Conservation (phyloP, 2,329 filamentous ascomycete species). For the Fonsecaea erecta region DNA sequence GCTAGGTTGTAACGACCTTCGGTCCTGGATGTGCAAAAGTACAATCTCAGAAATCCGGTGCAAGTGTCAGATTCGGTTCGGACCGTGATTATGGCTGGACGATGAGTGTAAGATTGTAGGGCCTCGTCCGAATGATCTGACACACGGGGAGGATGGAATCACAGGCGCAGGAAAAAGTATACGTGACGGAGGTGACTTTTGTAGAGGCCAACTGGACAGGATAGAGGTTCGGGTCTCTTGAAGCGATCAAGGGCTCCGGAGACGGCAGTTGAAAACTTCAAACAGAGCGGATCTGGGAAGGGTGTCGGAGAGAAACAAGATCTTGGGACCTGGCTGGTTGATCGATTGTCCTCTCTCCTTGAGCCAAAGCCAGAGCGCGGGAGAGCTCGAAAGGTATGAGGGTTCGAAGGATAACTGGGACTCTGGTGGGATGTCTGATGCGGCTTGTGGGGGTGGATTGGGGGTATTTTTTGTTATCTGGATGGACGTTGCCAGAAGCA, state of each 20-base stretch:
- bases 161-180: neutral
- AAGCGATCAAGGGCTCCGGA: neutral
- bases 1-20: neutral
- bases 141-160: neutral
- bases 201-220: neutral
- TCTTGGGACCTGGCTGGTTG: neutral
- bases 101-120: neutral
- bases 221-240: neutral
- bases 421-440: conserved; percentile 13
- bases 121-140: neutral
- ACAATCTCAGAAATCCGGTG: neutral
- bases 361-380: neutral
- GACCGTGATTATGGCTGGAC: conserved; percentile 16
- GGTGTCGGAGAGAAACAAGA: neutral
- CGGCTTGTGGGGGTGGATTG: conserved; percentile 12
- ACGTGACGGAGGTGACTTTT: neutral
- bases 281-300: neutral
- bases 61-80: conserved; percentile 8
- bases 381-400: conserved; percentile 11
- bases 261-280: neutral
- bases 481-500: conserved; percentile 5
- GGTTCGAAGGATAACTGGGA: neutral
- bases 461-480: neutral
- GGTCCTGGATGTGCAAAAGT: conserved; percentile 6
- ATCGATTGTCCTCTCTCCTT: neutral